Conservation (phyloP, 2,329 filamentous ascomycete species). For the Exophiala alcalophila region DNA sequence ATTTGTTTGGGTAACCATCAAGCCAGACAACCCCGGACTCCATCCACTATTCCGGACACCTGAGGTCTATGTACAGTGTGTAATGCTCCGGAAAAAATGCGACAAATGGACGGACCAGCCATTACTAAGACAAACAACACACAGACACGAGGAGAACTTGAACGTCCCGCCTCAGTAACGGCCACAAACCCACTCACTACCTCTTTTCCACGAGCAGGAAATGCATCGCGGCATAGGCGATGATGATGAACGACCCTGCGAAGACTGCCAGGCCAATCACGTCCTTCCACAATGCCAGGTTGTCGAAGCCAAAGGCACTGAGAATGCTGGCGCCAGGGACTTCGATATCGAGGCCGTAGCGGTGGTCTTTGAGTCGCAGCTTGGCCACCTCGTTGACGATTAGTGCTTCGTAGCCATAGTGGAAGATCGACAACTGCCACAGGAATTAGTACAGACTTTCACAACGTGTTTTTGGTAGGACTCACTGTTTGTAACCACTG, state of each 20-base stretch:
- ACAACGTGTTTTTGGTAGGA: not conserved
- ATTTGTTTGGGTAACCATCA: no score
- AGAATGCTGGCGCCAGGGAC: constrained; percentile 92
- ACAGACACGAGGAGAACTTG: constrained; percentile 1
- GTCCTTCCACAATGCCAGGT: constrained; percentile 79
- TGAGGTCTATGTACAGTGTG: no score
- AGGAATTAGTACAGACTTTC: constrained; percentile 32
- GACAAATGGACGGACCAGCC: no score
- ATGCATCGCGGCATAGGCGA: constrained; percentile 93
- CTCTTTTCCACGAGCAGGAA: constrained; percentile 85
- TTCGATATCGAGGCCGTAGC: constrained; percentile 94
- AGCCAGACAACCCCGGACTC: no score
- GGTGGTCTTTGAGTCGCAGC: constrained; percentile 84
- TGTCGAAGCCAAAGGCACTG: constrained; percentile 92
- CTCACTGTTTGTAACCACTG: constrained; percentile 79
- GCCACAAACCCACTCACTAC: no score
- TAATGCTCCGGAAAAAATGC: no score
- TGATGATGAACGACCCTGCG: constrained; percentile 74
- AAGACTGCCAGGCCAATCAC: constrained; percentile 78
- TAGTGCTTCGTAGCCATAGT: constrained; percentile 92
- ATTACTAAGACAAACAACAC: no score
- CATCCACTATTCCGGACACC: no score
- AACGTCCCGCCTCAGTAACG: no score
- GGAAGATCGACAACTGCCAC: constrained; percentile 81
- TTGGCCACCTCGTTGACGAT: constrained; percentile 96